Evolutionary conservation across 2,329 filamentous ascomycete species (phyloP).

Genomic region (Sporothrix euskadiensis): DNA sequence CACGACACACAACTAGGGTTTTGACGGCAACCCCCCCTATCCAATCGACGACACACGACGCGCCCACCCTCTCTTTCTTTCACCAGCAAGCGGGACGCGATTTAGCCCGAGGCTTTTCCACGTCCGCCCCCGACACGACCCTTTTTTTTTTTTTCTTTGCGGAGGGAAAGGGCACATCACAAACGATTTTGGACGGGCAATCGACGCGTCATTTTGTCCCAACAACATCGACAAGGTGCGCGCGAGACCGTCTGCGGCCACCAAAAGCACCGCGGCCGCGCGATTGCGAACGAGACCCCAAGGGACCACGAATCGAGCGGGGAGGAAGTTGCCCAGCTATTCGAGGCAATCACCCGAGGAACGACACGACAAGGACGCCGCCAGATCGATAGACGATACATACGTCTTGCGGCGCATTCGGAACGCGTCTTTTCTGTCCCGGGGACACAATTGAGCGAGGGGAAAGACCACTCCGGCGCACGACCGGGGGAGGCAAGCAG

Average conservation of each 20-base stretch:
- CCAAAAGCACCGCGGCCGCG: background rate
- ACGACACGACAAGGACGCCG: background rate
- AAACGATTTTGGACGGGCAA: background rate
- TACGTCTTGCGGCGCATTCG: background rate
- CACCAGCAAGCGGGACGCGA: background rate
- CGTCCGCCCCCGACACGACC: background rate
- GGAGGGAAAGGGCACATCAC: background rate
- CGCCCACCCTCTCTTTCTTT: background rate
- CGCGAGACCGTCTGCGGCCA: background rate
- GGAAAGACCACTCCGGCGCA: background rate
- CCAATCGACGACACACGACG: background rate
- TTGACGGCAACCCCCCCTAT: background rate
- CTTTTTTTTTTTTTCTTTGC: background rate
- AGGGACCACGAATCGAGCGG: background rate
- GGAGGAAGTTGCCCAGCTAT: background rate
- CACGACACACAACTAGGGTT: background rate
- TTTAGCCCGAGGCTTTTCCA: background rate
- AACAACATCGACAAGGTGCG: background rate
- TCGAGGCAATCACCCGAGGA: background rate
- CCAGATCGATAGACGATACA: background rate
- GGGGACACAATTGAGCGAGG: background rate
- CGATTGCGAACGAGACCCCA: background rate
- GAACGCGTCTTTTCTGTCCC: slow-evolving; percentile 2
- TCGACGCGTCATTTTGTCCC: slow-evolving; percentile 19
- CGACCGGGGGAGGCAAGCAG: background rate